These are phyloP conservation scores for Bisporella sp. DNA, from an alignment of 2,329 filamentous ascomycete genomes.

Conservation along the genomic window DNA sequence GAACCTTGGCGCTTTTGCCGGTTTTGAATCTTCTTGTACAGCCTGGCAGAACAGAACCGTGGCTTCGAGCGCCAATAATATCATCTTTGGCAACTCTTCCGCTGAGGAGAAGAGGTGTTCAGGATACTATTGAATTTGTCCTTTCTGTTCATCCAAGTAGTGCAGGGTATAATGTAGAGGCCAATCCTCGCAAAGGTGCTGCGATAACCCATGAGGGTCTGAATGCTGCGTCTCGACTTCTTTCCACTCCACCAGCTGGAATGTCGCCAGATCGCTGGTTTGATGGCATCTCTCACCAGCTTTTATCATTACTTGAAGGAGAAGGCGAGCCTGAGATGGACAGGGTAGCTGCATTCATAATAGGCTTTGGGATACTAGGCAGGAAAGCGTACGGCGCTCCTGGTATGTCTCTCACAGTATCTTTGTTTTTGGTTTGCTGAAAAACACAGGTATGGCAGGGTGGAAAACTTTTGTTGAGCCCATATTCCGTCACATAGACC, in stretches of 20 bases:
- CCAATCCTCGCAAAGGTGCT: slow-evolving; percentile 40
- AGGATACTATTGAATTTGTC: slow-evolving; percentile 63
- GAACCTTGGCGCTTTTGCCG: slow-evolving; percentile 50
- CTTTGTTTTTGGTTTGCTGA: slow-evolving; percentile 8
- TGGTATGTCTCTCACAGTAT: slow-evolving; percentile 31
- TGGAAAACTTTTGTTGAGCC: slow-evolving; percentile 58
- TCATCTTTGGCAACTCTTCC: slow-evolving; percentile 53
- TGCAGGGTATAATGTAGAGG: slow-evolving; percentile 11
- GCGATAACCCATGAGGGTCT: slow-evolving; percentile 64
- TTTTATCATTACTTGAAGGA: slow-evolving; percentile 56
- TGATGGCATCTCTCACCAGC: slow-evolving; percentile 49
- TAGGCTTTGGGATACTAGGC: slow-evolving; percentile 61
- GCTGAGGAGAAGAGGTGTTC: slow-evolving; percentile 54
- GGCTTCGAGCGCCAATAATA: slow-evolving; percentile 52
- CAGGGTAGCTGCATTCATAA: slow-evolving; percentile 53
- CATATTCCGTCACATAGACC: slow-evolving; percentile 45
- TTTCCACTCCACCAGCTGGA: slow-evolving; percentile 51
- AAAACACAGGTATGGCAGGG: slow-evolving; percentile 42
- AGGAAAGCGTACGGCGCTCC: slow-evolving; percentile 57
- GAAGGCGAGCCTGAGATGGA: slow-evolving; percentile 48
- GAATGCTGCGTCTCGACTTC: slow-evolving; percentile 52
- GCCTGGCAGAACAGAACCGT: slow-evolving; percentile 49
- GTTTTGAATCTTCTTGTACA: slow-evolving; percentile 58
- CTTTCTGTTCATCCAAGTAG: slow-evolving; percentile 56
- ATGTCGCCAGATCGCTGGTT: slow-evolving; percentile 55